Evolutionary conservation across 1,284 basidiomycete species (phyloP), one percentile per base, ranked within the genome.

Genomic region (Sutorius eximius): DNA sequence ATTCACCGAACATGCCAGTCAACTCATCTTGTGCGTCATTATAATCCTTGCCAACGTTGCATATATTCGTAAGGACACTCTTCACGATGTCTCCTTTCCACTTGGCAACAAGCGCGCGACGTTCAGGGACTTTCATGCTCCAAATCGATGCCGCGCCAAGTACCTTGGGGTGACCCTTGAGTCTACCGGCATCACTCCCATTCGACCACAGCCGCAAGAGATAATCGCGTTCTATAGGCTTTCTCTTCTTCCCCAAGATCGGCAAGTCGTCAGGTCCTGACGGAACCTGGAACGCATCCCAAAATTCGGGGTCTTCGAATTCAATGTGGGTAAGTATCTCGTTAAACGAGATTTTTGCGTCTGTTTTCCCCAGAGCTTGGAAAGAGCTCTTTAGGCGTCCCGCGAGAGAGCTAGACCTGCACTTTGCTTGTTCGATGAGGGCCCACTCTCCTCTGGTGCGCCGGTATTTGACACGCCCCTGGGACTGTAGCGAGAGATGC

Each of bases 211-310:
- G 72, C n/a, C 65, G 40, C 6, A 85, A 43, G 4, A 86, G 73
- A 62, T 81, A 82, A 5, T 65, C 58, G 0, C 59, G 34, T 0
- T 62, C 52, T 8, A 83, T 53, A 9, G 3, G 64, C 60, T 43
- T 72, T 62, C 8, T 78, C 76, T 11, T 67, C 64, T 41, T 71
- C 1, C 75, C 80, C 5, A 84, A 71, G 5, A 57, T 45, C 2
- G 51, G 65, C 72, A 79, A 79, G 0, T 77, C 82, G 44, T 79
- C 77, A 0, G 64, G 50, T 0, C 62, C 42, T 3, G 49, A 36
- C 3, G 83, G 80, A 12, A 85, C 70, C 1, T 59, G 55, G 58
- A 87, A 82, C 0, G 84, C 84, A 0, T 71, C 66, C 59, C 67
- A 77, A 57, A 64, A 83, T 0, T 70, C 72, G 0, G 69, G 57